Evolutionary conservation across 768 basidiomycete species (phyloP), one percentile per base, ranked within the genome.

Genomic region (Nidularia sp.): DNA sequence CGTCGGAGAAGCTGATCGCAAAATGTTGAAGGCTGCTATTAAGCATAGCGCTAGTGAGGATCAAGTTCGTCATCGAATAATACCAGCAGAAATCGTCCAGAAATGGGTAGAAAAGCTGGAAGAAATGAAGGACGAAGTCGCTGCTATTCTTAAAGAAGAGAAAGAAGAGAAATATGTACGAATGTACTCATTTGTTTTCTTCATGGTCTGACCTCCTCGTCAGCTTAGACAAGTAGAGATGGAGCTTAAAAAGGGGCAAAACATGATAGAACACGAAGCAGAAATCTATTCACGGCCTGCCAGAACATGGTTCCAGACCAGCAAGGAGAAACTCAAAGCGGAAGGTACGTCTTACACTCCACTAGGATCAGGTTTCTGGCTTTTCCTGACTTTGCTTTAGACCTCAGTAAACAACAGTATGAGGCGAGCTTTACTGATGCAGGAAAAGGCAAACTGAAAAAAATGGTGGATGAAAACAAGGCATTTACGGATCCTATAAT

Each of bases 231-330:
- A 80, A 65, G 96, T 92, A 10, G 96, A 99, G 68, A 97, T 98
- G 94, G 92, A 98, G 66, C 62, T 99, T 29, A 85, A 79, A 58
- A 99, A 98, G 67, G 92, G 94, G 18, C 82, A 96, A 70, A 99
- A 99, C 66, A 84, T 98, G 78, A 83, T 98, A 47, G 88, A 97
- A 65, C 93, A 98, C 57, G 81, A 90, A 67, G 82, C 77, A 8
- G 96, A 98, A 71, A 99, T 99, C 59, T 90, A 84, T 66, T 86
- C 91, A 18, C 78, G 95, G 53, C 97, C 97, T 4, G 93, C 93
- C 13, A 80, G 96, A 60, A 98, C 94, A n/a, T 99, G 97, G 97
- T 99, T 99, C 79, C 97, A 98, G 70, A 84, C 79, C 6, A 75
- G 78, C 52, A 89, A 87, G 66, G 93, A 97, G 60, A 98, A 90